phyloP scores from a whole-genome alignment of 2,329 filamentous ascomycete genomes.

The Didymella exigua region DNA sequence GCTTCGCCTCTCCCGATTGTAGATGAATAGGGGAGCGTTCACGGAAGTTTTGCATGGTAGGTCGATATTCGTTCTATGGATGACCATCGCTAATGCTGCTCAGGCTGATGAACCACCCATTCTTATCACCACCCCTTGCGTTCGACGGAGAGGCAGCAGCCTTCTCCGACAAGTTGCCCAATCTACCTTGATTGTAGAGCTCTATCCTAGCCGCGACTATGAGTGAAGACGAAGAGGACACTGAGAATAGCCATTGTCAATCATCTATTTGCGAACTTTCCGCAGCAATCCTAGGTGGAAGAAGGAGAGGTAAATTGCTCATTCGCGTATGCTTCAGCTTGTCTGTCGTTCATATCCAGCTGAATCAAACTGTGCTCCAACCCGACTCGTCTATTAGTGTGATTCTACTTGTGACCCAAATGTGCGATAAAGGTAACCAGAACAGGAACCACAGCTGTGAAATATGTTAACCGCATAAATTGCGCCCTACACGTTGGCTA shows the following conservation, averaged over 20 bases:
- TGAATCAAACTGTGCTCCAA: constrained; percentile 28
- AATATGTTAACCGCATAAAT: background rate
- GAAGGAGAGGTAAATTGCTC: constrained; percentile 35
- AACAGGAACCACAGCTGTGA: too few species aligned
- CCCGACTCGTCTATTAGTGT: too few species aligned
- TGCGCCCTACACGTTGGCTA: constrained; percentile 6
- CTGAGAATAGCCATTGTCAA: constrained; percentile 33
- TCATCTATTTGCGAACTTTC: constrained; percentile 37
- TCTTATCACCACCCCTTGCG: constrained; percentile 47
- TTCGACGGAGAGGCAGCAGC: constrained; percentile 43
- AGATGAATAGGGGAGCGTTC: constrained; percentile 41
- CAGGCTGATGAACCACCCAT: constrained; percentile 45
- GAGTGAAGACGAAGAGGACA: constrained; percentile 19
- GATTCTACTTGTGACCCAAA: background rate
- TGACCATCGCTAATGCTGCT: background rate
- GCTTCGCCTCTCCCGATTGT: constrained; percentile 50
- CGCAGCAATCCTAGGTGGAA: constrained; percentile 28
- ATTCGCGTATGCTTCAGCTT: constrained; percentile 31
- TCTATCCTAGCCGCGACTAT: constrained; percentile 22
- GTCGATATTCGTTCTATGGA: background rate
- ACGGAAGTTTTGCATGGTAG: constrained; percentile 46
- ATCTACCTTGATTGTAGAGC: constrained; percentile 24
- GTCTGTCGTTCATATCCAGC: constrained; percentile 38
- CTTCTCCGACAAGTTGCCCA: constrained; percentile 22
- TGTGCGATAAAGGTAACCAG: too few species aligned